Base-by-base conservation (phyloP, 371 early-diverging fungal species). In the Parasitella parasitica region DNA sequence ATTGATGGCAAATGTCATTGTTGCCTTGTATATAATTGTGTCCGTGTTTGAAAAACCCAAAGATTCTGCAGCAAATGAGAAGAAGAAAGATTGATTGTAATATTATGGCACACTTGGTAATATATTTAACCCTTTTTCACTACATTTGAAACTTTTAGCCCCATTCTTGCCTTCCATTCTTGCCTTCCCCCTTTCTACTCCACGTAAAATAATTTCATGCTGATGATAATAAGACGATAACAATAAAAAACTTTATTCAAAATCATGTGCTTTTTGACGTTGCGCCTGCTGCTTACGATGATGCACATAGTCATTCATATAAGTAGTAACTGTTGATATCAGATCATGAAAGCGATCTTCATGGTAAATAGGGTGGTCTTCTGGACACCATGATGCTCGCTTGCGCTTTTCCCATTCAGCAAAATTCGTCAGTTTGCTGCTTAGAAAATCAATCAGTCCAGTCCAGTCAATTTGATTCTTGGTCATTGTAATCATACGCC, bases 391-490 rank as follows among this genome's bases (percentile, higher is more conserved):
- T 2, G 70, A 61, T 9, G 73, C 61, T 24, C 77, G 57, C 27
- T 73, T 70, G 16, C 59, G 64, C 18, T 69, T 70, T 32, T 76
- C 73, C 77, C 77, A 76, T 38, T 76, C 77, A 18, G 73, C 71
- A 35, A 76, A 61, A 37, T 64, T 57, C 1, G 72, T 67, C 11
- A 76, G 64, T 15, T 69, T 71, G 18, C 65, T 36, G 52, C 71
- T 69, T 12, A 70, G 26, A 13, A 54, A 48, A 26, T 59, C 66
- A 0, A 71, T 28, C 12, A 66, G 26, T 0, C 37, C 48, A 7
- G 72, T 59, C 73, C 73, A 76, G 48, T 76, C 67, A 15, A 73
- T 34, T 6, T 43, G 37, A 4, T 32, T 37, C 18, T 63, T 55
- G 5, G 65, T 54, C 11, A 60, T 36, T 1, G 48, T 27, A 62